These are phyloP conservation scores for Pythium guiyangense DNA, from an alignment of 352 stramenopile genomes.

Conservation along the genomic window DNA sequence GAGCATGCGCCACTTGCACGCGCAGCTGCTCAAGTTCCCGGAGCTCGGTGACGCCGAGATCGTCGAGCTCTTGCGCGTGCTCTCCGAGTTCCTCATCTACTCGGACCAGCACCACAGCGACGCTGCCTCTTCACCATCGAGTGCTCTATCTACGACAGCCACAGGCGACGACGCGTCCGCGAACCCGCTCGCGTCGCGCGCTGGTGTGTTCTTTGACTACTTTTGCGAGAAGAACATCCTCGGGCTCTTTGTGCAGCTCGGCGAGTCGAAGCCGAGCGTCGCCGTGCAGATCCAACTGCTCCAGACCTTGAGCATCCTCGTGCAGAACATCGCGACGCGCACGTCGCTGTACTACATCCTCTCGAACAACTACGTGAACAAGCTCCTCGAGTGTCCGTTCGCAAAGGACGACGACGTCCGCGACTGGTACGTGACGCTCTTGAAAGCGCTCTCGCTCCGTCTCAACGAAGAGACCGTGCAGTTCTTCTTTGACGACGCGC, in stretches of 20 bases:
- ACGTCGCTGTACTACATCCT: constrained; percentile 94
- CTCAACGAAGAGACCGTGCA: constrained; percentile 88
- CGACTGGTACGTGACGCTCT: constrained; percentile 86
- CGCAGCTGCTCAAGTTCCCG: constrained; percentile 50
- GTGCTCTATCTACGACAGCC: no score
- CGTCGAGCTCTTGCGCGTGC: constrained; percentile 75
- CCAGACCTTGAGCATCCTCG: constrained; percentile 89
- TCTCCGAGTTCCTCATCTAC: constrained; percentile 87
- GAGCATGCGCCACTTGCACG: constrained; percentile 75
- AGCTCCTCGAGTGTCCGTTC: constrained; percentile 84
- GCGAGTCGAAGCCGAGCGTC: constrained; percentile 39
- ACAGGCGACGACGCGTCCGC: background rate
- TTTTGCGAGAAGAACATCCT: constrained; percentile 97
- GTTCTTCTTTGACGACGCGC: constrained; percentile 78
- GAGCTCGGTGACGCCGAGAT: constrained; percentile 66
- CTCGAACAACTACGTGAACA: constrained; percentile 95
- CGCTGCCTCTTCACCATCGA: no score
- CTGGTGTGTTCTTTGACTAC: constrained; percentile 91
- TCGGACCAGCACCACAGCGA: constrained; percentile 69
- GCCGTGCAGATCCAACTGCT: constrained; percentile 90
- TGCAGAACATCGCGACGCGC: constrained; percentile 87
- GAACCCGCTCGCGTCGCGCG: constrained; percentile 17
- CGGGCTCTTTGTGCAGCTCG: constrained; percentile 85
- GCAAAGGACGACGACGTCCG: constrained; percentile 83
- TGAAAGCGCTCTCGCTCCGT: constrained; percentile 82